Evolutionary conservation across 163 green algal species (phyloP).

Genomic region (Scenedesmus sp.): DNA sequence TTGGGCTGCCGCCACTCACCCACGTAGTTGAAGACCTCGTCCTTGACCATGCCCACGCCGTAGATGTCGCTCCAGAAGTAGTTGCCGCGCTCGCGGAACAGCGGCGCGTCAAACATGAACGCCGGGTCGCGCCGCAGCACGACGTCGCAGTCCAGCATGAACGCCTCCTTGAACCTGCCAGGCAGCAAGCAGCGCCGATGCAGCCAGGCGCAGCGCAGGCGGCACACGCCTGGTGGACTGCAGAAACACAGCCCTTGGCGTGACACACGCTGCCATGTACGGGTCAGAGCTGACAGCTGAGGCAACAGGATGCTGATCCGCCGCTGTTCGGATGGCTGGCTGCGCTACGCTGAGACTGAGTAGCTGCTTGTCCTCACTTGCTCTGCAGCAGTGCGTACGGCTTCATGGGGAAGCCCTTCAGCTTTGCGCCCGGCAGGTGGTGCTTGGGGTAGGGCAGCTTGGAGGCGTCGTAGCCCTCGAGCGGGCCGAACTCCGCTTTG

Average conservation of each 20-base stretch:
- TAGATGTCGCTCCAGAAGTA: conserved; percentile 55
- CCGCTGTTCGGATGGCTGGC: too few relatives aligned
- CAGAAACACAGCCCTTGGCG: too few relatives aligned
- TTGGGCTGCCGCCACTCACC: background rate
- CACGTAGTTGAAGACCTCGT: conserved; percentile 34
- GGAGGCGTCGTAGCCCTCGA: conserved; percentile 37
- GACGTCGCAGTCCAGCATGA: conserved; percentile 49
- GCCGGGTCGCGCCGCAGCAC: conserved; percentile 24
- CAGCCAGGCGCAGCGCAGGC: too few relatives aligned
- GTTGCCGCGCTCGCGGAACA: conserved; percentile 19
- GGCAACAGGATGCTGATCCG: too few relatives aligned
- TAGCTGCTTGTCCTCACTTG: conserved; percentile 12
- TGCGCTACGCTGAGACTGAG: too few relatives aligned
- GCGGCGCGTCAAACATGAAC: conserved; percentile 33
- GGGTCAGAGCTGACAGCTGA: too few relatives aligned
- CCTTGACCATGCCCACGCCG: conserved; percentile 46
- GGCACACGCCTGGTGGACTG: too few relatives aligned
- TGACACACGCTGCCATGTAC: too few relatives aligned
- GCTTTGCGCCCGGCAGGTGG: conserved; percentile 43
- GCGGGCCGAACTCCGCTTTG: conserved; percentile 38
- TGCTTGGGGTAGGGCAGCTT: conserved; percentile 25
- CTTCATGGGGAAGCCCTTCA: conserved; percentile 53
- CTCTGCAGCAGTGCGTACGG: conserved; percentile 47
- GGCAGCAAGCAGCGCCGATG: too few relatives aligned
- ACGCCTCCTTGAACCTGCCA: conserved; percentile 45